A percentile compares a stretch with the other conserved stretches of the same genome.
These are phyloP conservation scores for Citrus maxima DNA, from an alignment of 345 rosid genomes.

Conservation along the genomic window DNA sequence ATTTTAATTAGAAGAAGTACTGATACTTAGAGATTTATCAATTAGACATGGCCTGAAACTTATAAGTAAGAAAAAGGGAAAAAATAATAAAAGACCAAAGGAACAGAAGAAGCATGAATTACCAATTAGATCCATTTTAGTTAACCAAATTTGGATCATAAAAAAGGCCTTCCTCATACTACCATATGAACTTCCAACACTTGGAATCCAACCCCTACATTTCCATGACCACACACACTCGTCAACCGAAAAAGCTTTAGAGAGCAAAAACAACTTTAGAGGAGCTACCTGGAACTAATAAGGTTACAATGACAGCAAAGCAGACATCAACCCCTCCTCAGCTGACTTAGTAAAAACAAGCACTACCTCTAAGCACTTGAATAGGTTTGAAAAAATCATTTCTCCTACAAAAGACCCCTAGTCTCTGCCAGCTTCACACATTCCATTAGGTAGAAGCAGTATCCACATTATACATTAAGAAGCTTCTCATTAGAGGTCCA, in stretches of 20 bases:
- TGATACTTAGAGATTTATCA: neutral
- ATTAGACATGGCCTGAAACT: neutral
- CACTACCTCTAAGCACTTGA: neutral
- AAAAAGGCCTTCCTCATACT: neutral
- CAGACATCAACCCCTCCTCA: neutral
- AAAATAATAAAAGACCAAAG: neutral
- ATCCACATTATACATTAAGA: neutral
- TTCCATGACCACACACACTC: neutral
- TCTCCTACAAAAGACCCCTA: too few relatives aligned
- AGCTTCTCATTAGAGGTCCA: neutral
- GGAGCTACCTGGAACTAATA: neutral
- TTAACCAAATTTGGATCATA: neutral
- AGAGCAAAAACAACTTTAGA: neutral
- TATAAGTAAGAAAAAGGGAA: neutral
- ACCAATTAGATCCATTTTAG: neutral
- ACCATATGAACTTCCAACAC: neutral
- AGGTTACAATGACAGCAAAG: neutral
- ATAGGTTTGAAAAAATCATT: neutral
- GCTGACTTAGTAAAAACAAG: neutral
- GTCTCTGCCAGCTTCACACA: neutral
- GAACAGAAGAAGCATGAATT: neutral
- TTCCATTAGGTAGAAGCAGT: neutral
- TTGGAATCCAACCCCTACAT: neutral
- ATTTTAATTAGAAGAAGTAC: neutral
- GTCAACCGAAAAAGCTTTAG: neutral